Evolutionary conservation across 2,329 filamentous ascomycete genomes (phyloP).

Genomic region (Orbilia blumenaviensis): DNA sequence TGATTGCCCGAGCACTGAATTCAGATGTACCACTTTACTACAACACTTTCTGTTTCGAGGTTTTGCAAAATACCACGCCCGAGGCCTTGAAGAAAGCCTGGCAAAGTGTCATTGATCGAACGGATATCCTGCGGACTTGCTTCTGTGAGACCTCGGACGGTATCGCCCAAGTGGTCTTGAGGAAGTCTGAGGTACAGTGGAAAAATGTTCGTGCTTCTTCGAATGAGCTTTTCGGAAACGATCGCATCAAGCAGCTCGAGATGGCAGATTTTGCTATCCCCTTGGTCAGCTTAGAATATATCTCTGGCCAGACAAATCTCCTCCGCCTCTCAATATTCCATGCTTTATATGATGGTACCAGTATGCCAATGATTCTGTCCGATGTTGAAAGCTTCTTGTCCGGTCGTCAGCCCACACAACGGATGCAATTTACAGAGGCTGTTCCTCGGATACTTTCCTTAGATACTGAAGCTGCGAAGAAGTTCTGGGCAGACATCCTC

Average conservation of each 20-base stretch:
- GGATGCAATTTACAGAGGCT: slow-evolving; percentile 70
- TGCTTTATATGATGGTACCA: slow-evolving; percentile 84
- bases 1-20: slow-evolving; percentile 76
- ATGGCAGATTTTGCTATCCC: slow-evolving; percentile 59
- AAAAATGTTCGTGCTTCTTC: slow-evolving; percentile 58
- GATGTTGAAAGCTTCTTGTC: slow-evolving; percentile 68
- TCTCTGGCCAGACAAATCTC: slow-evolving; percentile 53
- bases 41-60: slow-evolving; percentile 72
- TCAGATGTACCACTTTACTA: slow-evolving; percentile 74
- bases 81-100: slow-evolving; percentile 69
- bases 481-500: slow-evolving; percentile 76
- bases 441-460: slow-evolving; percentile 75
- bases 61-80: slow-evolving; percentile 61
- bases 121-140: slow-evolving; percentile 75
- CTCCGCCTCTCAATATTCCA: slow-evolving; percentile 81
- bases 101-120: slow-evolving; percentile 64
- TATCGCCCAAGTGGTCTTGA: slow-evolving; percentile 76
- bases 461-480: slow-evolving; percentile 63
- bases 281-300: slow-evolving; percentile 19
- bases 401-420: slow-evolving; percentile 53
- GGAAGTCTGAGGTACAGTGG: slow-evolving; percentile 63
- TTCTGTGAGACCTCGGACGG: slow-evolving; percentile 80
- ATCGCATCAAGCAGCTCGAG: slow-evolving; percentile 9
- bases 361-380: slow-evolving; percentile 74
- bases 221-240: slow-evolving; percentile 53